Evolutionary conservation across 139 green algal genomes (phyloP), one percentile per base, ranked within the genome.

Genomic region (Picochlorum sp.): DNA sequence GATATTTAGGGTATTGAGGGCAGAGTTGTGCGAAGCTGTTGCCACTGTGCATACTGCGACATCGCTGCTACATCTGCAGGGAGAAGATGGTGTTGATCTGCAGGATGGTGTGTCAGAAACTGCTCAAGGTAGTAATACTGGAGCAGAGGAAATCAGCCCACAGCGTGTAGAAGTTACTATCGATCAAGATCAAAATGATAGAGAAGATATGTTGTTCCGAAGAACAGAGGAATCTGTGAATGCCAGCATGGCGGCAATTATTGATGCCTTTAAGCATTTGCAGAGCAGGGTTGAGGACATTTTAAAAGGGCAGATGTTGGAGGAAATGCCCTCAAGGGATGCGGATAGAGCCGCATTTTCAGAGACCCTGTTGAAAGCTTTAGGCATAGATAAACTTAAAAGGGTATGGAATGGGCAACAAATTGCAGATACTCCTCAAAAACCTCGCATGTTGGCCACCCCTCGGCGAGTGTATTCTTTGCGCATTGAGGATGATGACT

Each of bases 21-120:
- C 50, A 5, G 64, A 52, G 33, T 56, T 81, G 25, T 49, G 55
- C 28, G 71, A 76, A 24, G 67, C 71, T 25, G 57, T 80, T 40
- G 57, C 71, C 3, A 25, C 54, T 2, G 33, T 80, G 14, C 67
- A 81, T 31, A 37, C 14, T 4, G 47, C 40, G 3, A 62, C 61
- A 1, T 53, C 40, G 1, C 52, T 54, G 22, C 63, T 81, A 35
- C 54, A 77, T 18, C 47, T 81, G 29, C 45, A 47, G 18, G n/a
- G n/a, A n/a, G 14, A 61, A 35, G 14, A 22, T 53, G 44, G 44
- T 12, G 18, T 47, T 47, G 39, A 47, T 47, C 5, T 9, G 39
- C 32, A 20, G 16, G 57, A 25, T 24, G n/a, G n/a, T 41, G 12
- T 12, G 35, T 41, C 35, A n/a, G 35, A 9, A 41, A n/a, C 9